Conservation (phyloP, 495 filamentous ascomycete species). For the Trichoderma asperelloides region DNA sequence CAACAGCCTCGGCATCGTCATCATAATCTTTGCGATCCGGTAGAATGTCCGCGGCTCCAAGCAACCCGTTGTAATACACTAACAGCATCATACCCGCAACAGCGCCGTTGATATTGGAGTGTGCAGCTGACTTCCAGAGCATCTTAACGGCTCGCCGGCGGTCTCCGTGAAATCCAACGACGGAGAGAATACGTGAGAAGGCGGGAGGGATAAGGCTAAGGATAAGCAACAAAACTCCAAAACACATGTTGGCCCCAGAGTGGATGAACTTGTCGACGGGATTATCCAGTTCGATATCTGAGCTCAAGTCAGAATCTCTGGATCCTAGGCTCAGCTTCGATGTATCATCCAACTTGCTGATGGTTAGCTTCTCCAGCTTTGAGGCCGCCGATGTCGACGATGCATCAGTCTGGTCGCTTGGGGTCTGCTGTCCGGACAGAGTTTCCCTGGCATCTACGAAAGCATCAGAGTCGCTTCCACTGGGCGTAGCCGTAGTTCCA, state of each 20-base stretch:
- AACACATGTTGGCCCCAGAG: slow-evolving; percentile 80
- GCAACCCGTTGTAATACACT: slow-evolving; percentile 78
- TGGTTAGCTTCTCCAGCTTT: neutral
- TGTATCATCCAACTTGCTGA: neutral
- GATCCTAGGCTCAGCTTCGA: neutral
- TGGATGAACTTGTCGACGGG: slow-evolving; percentile 80
- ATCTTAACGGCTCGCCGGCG: slow-evolving; percentile 71
- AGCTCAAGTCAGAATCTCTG: neutral
- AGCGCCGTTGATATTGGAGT: slow-evolving; percentile 82
- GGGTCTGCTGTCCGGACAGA: slow-evolving; percentile 5
- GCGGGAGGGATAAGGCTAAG: slow-evolving; percentile 87
- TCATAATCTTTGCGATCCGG: slow-evolving; percentile 47
- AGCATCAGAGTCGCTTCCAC: neutral
- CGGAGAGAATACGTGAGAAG: slow-evolving; percentile 71
- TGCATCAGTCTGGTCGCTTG: neutral
- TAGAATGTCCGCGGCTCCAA: slow-evolving; percentile 82
- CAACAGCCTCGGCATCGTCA: slow-evolving; percentile 42
- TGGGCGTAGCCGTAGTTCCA: neutral
- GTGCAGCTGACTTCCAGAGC: slow-evolving; percentile 88
- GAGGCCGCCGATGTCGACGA: neutral
- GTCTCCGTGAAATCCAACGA: slow-evolving; percentile 90
- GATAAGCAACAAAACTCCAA: slow-evolving; percentile 73
- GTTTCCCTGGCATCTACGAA: neutral
- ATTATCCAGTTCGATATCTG: slow-evolving; percentile 45
- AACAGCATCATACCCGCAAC: slow-evolving; percentile 75